Conservation (phyloP, 306 rosid species). For the Geum urbanum region DNA sequence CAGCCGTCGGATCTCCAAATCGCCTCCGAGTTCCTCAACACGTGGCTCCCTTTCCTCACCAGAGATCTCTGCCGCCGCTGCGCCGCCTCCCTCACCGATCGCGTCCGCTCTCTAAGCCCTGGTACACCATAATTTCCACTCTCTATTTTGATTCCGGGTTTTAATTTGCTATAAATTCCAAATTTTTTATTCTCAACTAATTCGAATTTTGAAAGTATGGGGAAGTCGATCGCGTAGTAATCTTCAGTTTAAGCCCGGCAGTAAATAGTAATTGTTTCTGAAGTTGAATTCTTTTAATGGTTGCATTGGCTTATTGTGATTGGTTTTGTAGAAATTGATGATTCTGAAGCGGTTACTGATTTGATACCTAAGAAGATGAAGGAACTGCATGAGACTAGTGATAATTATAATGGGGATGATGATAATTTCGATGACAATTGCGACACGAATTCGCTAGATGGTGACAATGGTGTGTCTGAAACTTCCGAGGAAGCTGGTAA, state of each 20-base stretch:
- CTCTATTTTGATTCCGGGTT: too few species aligned
- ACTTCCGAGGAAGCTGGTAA: constrained; percentile 26
- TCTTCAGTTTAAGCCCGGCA: too few species aligned
- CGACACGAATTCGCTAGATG: constrained; percentile 31
- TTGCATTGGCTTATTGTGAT: not conserved
- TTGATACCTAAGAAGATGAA: not conserved
- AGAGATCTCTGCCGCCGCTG: constrained; percentile 71
- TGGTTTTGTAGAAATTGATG: not conserved
- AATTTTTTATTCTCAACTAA: not conserved
- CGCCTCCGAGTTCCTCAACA: constrained; percentile 78
- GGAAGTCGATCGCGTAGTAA: not conserved
- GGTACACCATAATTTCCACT: constrained; percentile 31
- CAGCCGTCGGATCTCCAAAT: constrained; percentile 72
- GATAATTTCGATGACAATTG: constrained; percentile 39
- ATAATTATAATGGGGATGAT: constrained; percentile 33
- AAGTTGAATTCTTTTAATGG: not conserved
- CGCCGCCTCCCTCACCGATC: constrained; percentile 55
- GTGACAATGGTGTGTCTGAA: constrained; percentile 25
- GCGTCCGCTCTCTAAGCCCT: constrained; percentile 62
- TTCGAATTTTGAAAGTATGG: not conserved
- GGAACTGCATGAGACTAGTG: constrained; percentile 17
- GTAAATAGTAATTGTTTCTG: too few species aligned
- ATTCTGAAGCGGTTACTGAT: constrained; percentile 30
- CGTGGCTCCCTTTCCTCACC: constrained; percentile 90
- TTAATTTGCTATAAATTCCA: not conserved